phyloP scores from a whole-genome alignment of 768 basidiomycete species.

The Boletus speciosus region DNA sequence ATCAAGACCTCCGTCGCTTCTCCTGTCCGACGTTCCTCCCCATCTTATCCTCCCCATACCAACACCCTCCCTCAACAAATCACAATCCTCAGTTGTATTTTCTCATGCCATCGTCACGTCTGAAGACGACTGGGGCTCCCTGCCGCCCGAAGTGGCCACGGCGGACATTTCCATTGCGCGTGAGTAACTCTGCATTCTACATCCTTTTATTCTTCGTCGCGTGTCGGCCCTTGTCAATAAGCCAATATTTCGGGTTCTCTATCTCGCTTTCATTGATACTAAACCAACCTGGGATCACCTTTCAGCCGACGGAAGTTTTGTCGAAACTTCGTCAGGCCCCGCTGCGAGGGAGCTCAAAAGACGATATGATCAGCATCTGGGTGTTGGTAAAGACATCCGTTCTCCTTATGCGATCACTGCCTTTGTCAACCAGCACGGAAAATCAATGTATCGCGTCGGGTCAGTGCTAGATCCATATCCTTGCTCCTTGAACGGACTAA shows the following conservation, averaged over 20 bases:
- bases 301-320: conserved; percentile 69
- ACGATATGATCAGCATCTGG: conserved; percentile 64
- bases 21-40: conserved; percentile 12
- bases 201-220: neutral
- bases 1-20: conserved; percentile 22
- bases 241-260: neutral
- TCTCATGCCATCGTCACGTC: conserved; percentile 38
- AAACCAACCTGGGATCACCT: neutral
- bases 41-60: conserved; percentile 45
- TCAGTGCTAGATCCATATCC: conserved; percentile 35
- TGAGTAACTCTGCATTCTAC: conserved; percentile 34
- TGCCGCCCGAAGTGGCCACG: conserved; percentile 49
- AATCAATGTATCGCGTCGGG: conserved; percentile 75
- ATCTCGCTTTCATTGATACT: neutral
- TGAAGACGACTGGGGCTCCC: conserved; percentile 37
- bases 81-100: conserved; percentile 43
- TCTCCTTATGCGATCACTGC: conserved; percentile 84
- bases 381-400: conserved; percentile 62
- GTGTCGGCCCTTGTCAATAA: conserved; percentile 6
- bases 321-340: conserved; percentile 74
- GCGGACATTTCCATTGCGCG: conserved; percentile 59
- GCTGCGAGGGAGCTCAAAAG: conserved; percentile 77
- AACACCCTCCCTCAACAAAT: conserved; percentile 34
- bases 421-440: conserved; percentile 77
- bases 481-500: neutral